phyloP scores from a whole-genome alignment of 2,329 filamentous ascomycete genomes.

The Fusarium sulawesiense region DNA sequence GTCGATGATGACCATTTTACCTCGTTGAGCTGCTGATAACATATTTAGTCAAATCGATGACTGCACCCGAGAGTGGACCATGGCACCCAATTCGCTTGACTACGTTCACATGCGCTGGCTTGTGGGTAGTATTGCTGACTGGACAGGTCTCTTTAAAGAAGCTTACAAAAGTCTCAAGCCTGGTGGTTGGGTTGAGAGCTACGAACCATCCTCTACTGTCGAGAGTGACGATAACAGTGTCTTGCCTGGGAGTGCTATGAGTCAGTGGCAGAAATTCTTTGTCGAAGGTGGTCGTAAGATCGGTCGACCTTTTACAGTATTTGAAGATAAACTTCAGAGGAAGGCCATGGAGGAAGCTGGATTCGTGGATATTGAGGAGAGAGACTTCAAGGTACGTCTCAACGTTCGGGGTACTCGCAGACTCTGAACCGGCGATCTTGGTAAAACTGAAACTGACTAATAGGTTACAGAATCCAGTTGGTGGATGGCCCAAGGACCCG shows the following conservation, averaged over 20 bases:
- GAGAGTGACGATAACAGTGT: conserved; percentile 11
- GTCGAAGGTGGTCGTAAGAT: conserved; percentile 8
- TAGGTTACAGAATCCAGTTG: conserved; percentile 1
- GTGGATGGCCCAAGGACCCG: conserved; percentile 10
- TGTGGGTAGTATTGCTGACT: background rate
- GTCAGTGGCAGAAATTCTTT: conserved; percentile 13
- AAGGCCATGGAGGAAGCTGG: conserved; percentile 8
- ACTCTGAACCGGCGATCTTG: background rate
- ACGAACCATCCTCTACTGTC: background rate
- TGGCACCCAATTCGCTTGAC: background rate
- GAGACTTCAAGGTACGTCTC: background rate
- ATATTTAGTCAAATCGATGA: conserved; percentile 1
- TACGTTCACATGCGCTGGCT: conserved; percentile 20
- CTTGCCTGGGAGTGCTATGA: background rate
- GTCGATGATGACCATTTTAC: background rate
- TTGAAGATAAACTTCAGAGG: background rate
- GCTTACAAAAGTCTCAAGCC: background rate
- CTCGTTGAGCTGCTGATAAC: no score
- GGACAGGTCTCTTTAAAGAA: background rate
- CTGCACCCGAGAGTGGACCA: conserved; percentile 5
- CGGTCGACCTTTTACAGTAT: background rate
- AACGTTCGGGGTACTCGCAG: no score
- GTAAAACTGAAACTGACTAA: background rate
- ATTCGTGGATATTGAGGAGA: background rate
- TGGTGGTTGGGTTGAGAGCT: conserved; percentile 7